Base-by-base conservation (phyloP, 73 alveolate species). In the Effrenium voratum region DNA sequence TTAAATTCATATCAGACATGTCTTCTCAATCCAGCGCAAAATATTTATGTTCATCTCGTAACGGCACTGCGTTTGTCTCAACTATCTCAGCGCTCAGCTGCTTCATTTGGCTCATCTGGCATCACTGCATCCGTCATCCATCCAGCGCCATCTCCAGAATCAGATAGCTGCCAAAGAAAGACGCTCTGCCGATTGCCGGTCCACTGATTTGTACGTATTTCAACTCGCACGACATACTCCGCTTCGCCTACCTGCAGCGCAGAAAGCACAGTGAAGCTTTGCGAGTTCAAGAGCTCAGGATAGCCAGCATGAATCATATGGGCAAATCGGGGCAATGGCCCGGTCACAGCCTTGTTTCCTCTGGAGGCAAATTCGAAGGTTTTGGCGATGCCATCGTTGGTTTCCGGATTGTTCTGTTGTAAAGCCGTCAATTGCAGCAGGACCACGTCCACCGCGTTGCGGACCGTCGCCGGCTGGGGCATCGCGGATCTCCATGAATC, bases 251-350 rank as follows among this genome's bases (percentile, higher is more conserved):
- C 30, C 49, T 55, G 94, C 81, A 85, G 81, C 30, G 94, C 94
- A 12, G 94, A 85, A 4, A 85, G 81, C 63, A 85, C 45, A 8
- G 79, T 85, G 82, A 57, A 85, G 94, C 55, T 85, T 59, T 55
- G 66, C 24, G 82, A 3, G 50, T 85, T 85, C 63, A 85, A 47
- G 28, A 85, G 57, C 82, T 55, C 13, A 5, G 94, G 94, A 34
- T 57, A 85, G 22, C 94, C 94, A 26, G 55, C 45, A 8, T 85
- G 79, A 81, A 85, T 55, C 94, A 85, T 85, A n/a, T 55, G 46
- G 15, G 94, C 94, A 55, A 85, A 85, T 52, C 94, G 81, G 43
- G 94, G 94, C 38, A 85, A 38, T 36, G 94, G 94, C 32, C 94
- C 94, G 8, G 94, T 85, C n/a, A 85, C 57, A 22, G 94, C 94